Base-by-base conservation (phyloP, 768 basidiomycete species). In the Lactifluus echinatus region DNA sequence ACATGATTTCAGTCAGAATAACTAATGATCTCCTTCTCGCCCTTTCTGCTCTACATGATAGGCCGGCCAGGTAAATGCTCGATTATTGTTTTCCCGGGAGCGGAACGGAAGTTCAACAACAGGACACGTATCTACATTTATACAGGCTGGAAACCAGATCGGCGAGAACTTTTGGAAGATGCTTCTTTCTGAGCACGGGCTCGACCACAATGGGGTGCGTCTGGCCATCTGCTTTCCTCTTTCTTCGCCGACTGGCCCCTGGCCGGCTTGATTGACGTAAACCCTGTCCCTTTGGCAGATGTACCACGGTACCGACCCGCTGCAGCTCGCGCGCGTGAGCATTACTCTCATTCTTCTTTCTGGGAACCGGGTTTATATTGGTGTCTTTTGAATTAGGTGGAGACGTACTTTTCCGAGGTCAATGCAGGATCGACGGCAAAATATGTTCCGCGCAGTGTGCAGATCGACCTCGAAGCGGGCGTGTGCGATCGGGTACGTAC, bases 81-180 rank as follows among this genome's bases (percentile, higher is more conserved):
- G 72, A 69, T 66, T 48, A 53, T 23, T 17, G 58, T 29, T 52
- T 45, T 23, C 26, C 21, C 34, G 50, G 24, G 40, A 37, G 17
- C 40, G 49, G 53, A 39, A 45, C 29, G 40, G 21, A 51, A 17
- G 40, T 23, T 28, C 29, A 50, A 19, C 48, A 24, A 57, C 62
- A 45, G 10, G 36, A 31, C 26, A 36, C 11, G 31, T 31, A 21
- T 52, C 59, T 55, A 59, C 57, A 59, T 50, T 42, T 23, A 31
- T 33, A 51, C 60, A 84, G 82, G 85, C 85, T 28, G 83, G 85
- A 61, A 87, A 85, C 65, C 84, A 85, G 71, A 80, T 89, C 43
- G 91, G 92, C 51, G 87, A 89, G 65, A 78, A 79, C 44, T 98
- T 95, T 70, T 96, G 93, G 93, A 76, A 85, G 58, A 84, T 86